Base-by-base conservation (phyloP, 2,329 filamentous ascomycete species). In the Penicillium sp. region DNA sequence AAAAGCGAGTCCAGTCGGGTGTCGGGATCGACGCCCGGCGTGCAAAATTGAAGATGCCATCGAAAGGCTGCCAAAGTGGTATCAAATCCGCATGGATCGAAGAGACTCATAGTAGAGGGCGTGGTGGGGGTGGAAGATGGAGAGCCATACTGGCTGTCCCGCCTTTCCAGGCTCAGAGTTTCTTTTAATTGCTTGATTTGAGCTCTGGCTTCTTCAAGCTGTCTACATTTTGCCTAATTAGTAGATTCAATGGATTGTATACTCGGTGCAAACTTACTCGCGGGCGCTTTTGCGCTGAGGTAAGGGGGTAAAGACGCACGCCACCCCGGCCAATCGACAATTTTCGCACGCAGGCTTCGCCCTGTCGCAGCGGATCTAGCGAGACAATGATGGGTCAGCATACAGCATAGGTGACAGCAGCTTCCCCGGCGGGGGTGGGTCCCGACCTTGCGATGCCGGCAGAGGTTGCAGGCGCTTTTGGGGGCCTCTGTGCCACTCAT, bases 311-410 rank as follows among this genome's bases (percentile, higher is more conserved):
- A 71, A 69, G 4, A 57, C 62, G 54, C 69, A 71, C 12, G 58
- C 62, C 1, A 66, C 51, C 1, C 64, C 58, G 14, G 62, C 65
- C 25, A 68, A 38, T 28, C 57, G 53, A 45, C 69, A 71, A 7
- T 63, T 67, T 20, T 71, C 69, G 17, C 69, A 71, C 28, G 63
- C 60, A 20, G 69, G 68, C 17, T 66, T 62, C 4, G 51, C 66
- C 43, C 57, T 61, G 47, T 71, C 66, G 56, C 69, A 71, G 37
- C 67, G 66, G 34, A 71, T 71, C 69, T 71, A 47, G 28, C n/a
- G 38, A 41, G 7, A 41, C 22, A 12, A 28, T 15, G 25, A 28
- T 11, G 1, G 43, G 38, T 17, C 31, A 37, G 20, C 20, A 20
- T 20, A 20, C 31, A 37, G 34, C 37, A 14, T 54, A 20, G 20